Evolutionary conservation across 495 filamentous ascomycete species (phyloP).

Genomic region (Sporormia fimetaria): DNA sequence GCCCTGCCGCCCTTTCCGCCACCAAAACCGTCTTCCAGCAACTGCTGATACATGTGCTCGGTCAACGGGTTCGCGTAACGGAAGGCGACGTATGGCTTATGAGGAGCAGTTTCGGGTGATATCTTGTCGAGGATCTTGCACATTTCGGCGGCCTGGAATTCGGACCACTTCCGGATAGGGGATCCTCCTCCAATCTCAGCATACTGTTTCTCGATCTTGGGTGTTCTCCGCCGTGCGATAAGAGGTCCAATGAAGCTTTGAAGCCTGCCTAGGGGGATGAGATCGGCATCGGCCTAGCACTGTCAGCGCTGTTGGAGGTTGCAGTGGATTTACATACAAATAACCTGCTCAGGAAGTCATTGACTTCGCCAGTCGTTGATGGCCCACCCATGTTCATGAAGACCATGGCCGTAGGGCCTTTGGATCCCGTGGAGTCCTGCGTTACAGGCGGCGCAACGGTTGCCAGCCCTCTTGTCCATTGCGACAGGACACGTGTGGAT

Average conservation of each 20-base stretch:
- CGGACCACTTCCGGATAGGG: conserved; percentile 95
- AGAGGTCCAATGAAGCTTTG: conserved; percentile 84
- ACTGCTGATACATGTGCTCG: conserved; percentile 73
- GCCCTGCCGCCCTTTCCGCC: conserved; percentile 77
- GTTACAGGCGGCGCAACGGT: conserved; percentile 59
- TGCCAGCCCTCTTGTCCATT: conserved; percentile 41
- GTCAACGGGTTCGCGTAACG: conserved; percentile 90
- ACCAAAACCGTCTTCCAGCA: conserved; percentile 83
- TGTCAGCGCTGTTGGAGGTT: conserved; percentile 4
- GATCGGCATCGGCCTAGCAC: conserved; percentile 70
- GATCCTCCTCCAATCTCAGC: conserved; percentile 90
- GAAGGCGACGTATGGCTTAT: conserved; percentile 98
- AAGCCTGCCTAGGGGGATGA: conserved; percentile 90
- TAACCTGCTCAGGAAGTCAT: conserved; percentile 80
- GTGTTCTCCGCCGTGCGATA: conserved; percentile 74
- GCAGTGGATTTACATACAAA: conserved; percentile 52
- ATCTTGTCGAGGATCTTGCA: conserved; percentile 88
- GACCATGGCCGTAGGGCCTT: conserved; percentile 84
- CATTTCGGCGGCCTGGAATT: conserved; percentile 83
- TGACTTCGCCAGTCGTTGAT: conserved; percentile 75
- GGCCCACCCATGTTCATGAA: conserved; percentile 99
- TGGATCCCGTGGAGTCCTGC: conserved; percentile 50
- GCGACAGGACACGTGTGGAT: conserved; percentile 21
- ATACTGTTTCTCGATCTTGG: conserved; percentile 94
- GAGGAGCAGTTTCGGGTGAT: conserved; percentile 85